These are phyloP conservation scores for Lachnellula occidentalis DNA, from an alignment of 2,329 filamentous ascomycete species.

Conservation along the genomic window DNA sequence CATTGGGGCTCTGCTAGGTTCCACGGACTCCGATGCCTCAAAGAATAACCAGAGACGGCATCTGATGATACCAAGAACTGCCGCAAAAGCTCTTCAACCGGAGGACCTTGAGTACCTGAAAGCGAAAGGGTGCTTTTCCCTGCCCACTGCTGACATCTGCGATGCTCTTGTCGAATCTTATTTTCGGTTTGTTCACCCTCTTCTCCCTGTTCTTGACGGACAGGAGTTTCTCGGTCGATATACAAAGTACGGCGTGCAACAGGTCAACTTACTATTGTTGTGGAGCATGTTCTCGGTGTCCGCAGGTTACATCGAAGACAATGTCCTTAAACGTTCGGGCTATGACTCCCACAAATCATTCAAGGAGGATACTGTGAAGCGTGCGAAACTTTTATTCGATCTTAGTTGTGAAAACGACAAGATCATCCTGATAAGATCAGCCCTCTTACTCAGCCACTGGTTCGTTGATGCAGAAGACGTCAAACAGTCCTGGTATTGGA, in stretches of 20 bases:
- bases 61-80: not conserved
- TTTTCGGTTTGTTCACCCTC: conserved; percentile 34
- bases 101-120: conserved; percentile 28
- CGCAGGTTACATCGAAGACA: conserved; percentile 14
- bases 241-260: conserved; percentile 21
- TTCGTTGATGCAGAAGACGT: conserved; percentile 37
- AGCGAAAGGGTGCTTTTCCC: conserved; percentile 32
- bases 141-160: conserved; percentile 29
- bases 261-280: conserved; percentile 33
- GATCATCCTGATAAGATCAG: conserved; percentile 36
- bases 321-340: not conserved
- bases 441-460: conserved; percentile 38
- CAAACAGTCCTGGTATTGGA: conserved; percentile 40
- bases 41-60: conserved; percentile 16
- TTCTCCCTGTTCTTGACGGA: conserved; percentile 33
- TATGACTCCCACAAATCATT: conserved; percentile 31
- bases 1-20: not conserved
- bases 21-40: conserved; percentile 5
- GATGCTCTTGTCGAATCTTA: conserved; percentile 32
- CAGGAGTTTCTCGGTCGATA: conserved; percentile 27
- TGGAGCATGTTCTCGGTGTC: conserved; percentile 32
- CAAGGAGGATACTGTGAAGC: conserved; percentile 33
- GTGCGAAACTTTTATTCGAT: conserved; percentile 33
- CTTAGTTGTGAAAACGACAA: conserved; percentile 35
- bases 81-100: not conserved